phyloP scores from a whole-genome alignment of 2,329 filamentous ascomycete genomes.

The Fusarium sp. region DNA sequence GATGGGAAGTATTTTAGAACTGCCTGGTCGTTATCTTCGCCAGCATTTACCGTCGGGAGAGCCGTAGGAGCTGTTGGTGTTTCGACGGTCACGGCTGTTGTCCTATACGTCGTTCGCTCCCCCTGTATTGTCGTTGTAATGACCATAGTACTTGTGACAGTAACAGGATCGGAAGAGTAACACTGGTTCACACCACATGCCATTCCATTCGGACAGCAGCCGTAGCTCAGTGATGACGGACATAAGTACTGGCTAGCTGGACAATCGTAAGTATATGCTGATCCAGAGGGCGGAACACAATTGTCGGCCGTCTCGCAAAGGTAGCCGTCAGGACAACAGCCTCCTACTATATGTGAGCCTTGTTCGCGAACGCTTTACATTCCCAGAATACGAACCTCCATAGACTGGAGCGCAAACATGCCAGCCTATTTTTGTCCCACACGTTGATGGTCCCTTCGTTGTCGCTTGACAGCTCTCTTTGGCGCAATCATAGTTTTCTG shows the following conservation, averaged over 20 bases:
- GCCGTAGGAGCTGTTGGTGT: constrained; percentile 50
- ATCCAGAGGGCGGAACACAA: constrained; percentile 57
- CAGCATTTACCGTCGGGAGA: constrained; percentile 38
- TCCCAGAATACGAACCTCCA: constrained; percentile 44
- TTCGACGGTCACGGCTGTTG: constrained; percentile 50
- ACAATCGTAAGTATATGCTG: constrained; percentile 53
- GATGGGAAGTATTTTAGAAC: constrained; percentile 57
- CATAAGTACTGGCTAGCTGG: constrained; percentile 58
- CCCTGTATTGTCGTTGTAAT: constrained; percentile 57
- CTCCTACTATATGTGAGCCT: constrained; percentile 46
- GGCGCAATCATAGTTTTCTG: constrained; percentile 58
- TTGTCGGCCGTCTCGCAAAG: constrained; percentile 50
- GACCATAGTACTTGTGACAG: constrained; percentile 54
- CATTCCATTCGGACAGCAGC: constrained; percentile 62
- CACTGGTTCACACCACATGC: constrained; percentile 59
- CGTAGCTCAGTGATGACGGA: constrained; percentile 59
- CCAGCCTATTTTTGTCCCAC: constrained; percentile 49
- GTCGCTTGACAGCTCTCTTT: constrained; percentile 58
- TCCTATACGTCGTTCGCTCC: constrained; percentile 51
- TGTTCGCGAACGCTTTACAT: neutral
- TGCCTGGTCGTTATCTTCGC: constrained; percentile 40
- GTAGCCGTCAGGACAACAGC: constrained; percentile 58
- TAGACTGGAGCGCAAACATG: constrained; percentile 52
- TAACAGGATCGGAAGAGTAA: constrained; percentile 58
- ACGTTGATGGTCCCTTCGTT: constrained; percentile 53